Conservation (phyloP, 495 filamentous ascomycete species). For the Cudoniella acicularis region DNA sequence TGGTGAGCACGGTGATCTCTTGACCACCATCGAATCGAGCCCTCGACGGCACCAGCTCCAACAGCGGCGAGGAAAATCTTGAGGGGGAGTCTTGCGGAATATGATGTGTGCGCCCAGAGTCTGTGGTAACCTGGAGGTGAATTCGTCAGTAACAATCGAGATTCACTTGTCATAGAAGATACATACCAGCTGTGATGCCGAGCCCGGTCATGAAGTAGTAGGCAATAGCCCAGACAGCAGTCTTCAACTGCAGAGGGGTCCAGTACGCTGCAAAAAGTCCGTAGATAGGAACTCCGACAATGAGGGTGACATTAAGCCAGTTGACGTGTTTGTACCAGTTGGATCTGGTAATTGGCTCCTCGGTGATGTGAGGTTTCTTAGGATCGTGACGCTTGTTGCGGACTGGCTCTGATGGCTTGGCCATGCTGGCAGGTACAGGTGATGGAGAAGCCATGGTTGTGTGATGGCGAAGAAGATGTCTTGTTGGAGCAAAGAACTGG, state of each 20-base stretch:
- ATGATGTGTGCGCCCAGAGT: slow-evolving; percentile 93
- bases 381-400: slow-evolving; percentile 40
- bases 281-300: slow-evolving; percentile 75
- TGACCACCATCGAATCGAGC: slow-evolving; percentile 96
- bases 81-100: slow-evolving; percentile 82
- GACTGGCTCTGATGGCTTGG: slow-evolving; percentile 16
- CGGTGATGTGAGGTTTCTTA: slow-evolving; percentile 50
- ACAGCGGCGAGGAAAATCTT: slow-evolving; percentile 89
- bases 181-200: slow-evolving; percentile 77
- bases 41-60: slow-evolving; percentile 93
- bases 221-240: slow-evolving; percentile 71
- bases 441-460: slow-evolving; percentile 23
- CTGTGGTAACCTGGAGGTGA: slow-evolving; percentile 68
- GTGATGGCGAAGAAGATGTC: slow-evolving; percentile 13
- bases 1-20: slow-evolving; percentile 96
- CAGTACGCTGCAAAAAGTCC: slow-evolving; percentile 77
- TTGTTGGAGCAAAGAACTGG: not conserved
- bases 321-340: slow-evolving; percentile 99
- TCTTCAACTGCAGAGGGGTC: slow-evolving; percentile 74
- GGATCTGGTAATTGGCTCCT: slow-evolving; percentile 65
- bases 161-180: not conserved
- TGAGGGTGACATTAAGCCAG: slow-evolving; percentile 87
- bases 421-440: slow-evolving; percentile 21
- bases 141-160: slow-evolving; percentile 3
- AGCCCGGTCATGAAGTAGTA: slow-evolving; percentile 94